Base-by-base conservation (phyloP, 495 filamentous ascomycete species). In the Podospora tetraspora region DNA sequence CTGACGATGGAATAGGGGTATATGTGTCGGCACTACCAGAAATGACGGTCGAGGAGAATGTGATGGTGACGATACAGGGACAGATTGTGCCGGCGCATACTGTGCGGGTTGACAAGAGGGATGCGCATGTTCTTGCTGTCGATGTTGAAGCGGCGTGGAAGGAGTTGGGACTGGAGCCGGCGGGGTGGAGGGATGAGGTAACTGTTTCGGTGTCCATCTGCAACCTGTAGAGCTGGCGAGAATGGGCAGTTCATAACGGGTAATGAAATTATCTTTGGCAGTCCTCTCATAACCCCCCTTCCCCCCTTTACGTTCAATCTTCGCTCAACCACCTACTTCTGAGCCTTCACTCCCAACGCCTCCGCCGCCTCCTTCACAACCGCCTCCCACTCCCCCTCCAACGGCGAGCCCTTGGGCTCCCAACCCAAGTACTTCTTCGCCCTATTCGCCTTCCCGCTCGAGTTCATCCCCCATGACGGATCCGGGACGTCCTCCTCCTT, bases 131-230 rank as follows among this genome's bases (percentile, higher is more conserved):
- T 9, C 77, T 99, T 29, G 87, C 90, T 57, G 84, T 98, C 29
- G 91, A 98, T 82, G 74, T 93, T 9, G 85, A 88, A 66, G 78
- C 75, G 34, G 95, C 95, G 3, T 98, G 93, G 92, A 87, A 86
- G 27, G 86, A 89, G 70, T 83, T 94, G 83, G 86, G 84, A 0
- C 77, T 95, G 56, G 74, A 88, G 68, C 82, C 86, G 43, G 88
- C 91, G 21, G 96, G 92, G 91, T 90, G 87, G 61, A 97, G 96
- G 71, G 93, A 97, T 32, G 82, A 84, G 57, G 82, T 97, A 21
- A 88, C 91, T 76, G 77, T 52, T n/a, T 16, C n/a, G 5, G 43
- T 52, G 1, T 52, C 43, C 6, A 52, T 52, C 0, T 52, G 43
- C 43, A 52, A 52, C 19, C 19, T 52, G 43, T 52, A 52, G 37